These are phyloP conservation scores for Daldinia sp. DNA, from an alignment of 2,329 filamentous ascomycete species.

Conservation along the genomic window DNA sequence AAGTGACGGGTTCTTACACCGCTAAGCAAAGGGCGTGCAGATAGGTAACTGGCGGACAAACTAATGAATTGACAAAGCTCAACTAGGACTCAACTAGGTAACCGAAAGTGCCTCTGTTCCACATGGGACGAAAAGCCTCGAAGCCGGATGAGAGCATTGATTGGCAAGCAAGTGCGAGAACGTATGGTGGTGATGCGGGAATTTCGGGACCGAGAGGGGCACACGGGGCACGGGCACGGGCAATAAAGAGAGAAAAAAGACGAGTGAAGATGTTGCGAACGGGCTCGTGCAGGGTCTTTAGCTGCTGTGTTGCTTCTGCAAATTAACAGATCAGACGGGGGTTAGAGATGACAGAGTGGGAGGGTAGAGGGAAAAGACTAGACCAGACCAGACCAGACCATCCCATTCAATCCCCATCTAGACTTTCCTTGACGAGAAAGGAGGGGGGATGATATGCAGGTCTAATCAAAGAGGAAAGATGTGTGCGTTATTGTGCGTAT, in stretches of 20 bases:
- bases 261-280: conserved; percentile 18
- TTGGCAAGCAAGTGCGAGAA: conserved; percentile 41
- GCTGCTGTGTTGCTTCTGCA: conserved; percentile 39
- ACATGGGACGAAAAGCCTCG: conserved; percentile 43
- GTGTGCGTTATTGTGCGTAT: conserved; percentile 27
- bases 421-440: conserved; percentile 11
- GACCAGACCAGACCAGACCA: conserved; percentile 9
- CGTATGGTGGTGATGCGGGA: conserved; percentile 42
- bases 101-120: conserved; percentile 41
- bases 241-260: conserved; percentile 15
- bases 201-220: conserved; percentile 48
- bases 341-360: conserved; percentile 13
- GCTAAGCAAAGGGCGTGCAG: conserved; percentile 38
- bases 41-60: conserved; percentile 27
- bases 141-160: conserved; percentile 40
- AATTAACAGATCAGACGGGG: conserved; percentile 9
- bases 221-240: conserved; percentile 9
- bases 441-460: conserved; percentile 37
- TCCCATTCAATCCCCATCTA: conserved; percentile 33
- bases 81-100: conserved; percentile 42
- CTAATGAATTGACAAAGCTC: conserved; percentile 43
- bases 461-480: conserved; percentile 38
- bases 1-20: conserved; percentile 36
- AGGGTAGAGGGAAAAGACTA: conserved; percentile 10
- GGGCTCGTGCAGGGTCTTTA: conserved; percentile 36